Base-by-base conservation (phyloP, 2,329 filamentous ascomycete genomes). In the Xenoacremonium recifei region DNA sequence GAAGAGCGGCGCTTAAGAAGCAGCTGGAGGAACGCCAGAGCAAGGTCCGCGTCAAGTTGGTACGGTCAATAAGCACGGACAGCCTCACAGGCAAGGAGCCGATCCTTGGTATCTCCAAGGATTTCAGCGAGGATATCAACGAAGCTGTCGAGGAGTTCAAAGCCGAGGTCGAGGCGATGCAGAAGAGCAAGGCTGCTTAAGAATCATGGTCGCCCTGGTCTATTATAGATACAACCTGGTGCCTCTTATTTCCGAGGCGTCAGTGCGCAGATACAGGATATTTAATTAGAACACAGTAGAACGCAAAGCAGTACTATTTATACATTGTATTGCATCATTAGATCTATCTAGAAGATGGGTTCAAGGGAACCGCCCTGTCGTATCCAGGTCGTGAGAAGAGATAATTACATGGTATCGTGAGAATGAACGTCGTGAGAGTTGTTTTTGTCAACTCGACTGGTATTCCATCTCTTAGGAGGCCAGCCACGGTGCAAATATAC, bases 91-190 rank as follows among this genome's bases (percentile, higher is more conserved):
- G 68, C 23, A 68, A 72, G 34, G 76, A 82, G 40, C 87, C 87
- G 0, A 76, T 88, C 3, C 69, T 96, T 5, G 92, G 92, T 19
- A 73, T 97, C 27, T 85, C 89, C 1, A 81, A 81, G 49, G 90
- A 96, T 60, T 83, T 83, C 0, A 82, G 82, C 40, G 71, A 73
- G 20, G 89, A 95, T 54, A 74, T 95, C 36, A 84, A 87, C 44
- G 88, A 93, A 57, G 87, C 87, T 20, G 77, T 95, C 9, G 72
- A 77, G 27, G 89, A 95, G 68, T 75, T 95, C 39, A 80, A 74
- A 57, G 72, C 70, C 5, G 89, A 95, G 65, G 78, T 95, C 23
- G 83, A 87, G 59, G 76, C 54, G 11, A 53, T 50, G 11, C 58
- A 59, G 71, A 48, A 55, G 53, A 57, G 29, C 7, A 27, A 27